Percentiles rank a stretch among this genome's conserved stretches.
These are phyloP conservation scores for Pisolithus thermaeus DNA, from an alignment of 1,284 basidiomycete genomes.

Conservation along the genomic window DNA sequence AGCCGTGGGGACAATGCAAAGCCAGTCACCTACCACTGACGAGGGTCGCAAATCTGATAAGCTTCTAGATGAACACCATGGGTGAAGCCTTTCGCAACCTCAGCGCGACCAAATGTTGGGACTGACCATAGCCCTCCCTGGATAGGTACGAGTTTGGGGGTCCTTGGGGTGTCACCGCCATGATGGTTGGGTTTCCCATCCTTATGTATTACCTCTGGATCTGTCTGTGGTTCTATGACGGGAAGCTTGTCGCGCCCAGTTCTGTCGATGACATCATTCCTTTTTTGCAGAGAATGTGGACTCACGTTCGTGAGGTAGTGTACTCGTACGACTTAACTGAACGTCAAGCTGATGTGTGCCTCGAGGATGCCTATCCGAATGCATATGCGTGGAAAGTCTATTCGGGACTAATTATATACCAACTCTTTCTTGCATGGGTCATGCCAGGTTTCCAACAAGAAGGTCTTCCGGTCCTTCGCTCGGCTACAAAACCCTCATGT, in stretches of 20 bases:
- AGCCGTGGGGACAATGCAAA: neutral
- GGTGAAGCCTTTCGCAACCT: conserved; percentile 37
- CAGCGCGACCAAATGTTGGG: neutral
- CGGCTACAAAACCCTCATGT: conserved; percentile 87
- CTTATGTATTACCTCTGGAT: conserved; percentile 99
- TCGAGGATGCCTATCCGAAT: conserved; percentile 88
- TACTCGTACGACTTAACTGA: conserved; percentile 4
- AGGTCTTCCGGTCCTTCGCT: conserved; percentile 92
- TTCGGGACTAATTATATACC: conserved; percentile 82
- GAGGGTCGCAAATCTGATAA: conserved; percentile 41
- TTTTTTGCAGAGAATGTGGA: conserved; percentile 81
- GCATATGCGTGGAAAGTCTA: conserved; percentile 86
- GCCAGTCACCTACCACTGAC: conserved; percentile 19
- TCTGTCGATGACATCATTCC: conserved; percentile 72
- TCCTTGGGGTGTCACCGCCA: conserved; percentile 83
- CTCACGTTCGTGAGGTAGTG: conserved; percentile 73
- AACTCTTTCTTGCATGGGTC: conserved; percentile 85
- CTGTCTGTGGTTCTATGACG: conserved; percentile 95
- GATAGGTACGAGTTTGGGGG: conserved; percentile 93
- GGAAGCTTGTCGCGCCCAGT: conserved; percentile 72
- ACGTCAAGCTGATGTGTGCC: neutral
- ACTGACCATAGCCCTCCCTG: conserved; percentile 8
- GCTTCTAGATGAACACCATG: conserved; percentile 69
- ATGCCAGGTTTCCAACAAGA: conserved; percentile 93
- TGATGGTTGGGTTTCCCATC: conserved; percentile 92